Conservation (phyloP, 257 asterid genomes). For the Mentha longifolia region DNA sequence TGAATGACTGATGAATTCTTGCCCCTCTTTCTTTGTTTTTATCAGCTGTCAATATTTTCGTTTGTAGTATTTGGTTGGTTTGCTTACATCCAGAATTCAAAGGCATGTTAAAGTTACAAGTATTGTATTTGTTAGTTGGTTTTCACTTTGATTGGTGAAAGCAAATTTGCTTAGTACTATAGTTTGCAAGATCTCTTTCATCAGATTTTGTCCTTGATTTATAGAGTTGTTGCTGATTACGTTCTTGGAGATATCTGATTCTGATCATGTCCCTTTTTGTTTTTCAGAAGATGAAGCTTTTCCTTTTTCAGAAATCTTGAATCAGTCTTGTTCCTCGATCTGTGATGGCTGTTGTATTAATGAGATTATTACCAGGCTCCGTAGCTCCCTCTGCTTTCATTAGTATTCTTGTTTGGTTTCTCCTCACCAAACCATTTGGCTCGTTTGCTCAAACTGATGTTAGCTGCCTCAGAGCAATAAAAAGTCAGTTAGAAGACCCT, state of each 20-base stretch:
- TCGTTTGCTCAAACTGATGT: constrained; percentile 53
- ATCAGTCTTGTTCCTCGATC: constrained; percentile 2
- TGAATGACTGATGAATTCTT: constrained; percentile 16
- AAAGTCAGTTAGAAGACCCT: constrained; percentile 59
- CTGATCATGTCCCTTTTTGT: background rate
- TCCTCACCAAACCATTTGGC: constrained; percentile 38
- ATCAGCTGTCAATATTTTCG: background rate
- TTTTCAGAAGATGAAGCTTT: constrained; percentile 23
- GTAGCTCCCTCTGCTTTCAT: constrained; percentile 35
- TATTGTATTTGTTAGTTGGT: constrained; percentile 6
- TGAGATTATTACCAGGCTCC: constrained; percentile 26
- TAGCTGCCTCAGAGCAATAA: constrained; percentile 60
- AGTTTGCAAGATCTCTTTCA: background rate
- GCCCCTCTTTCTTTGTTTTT: background rate
- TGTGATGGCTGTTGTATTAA: constrained; percentile 34
- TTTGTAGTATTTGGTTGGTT: background rate
- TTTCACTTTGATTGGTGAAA: background rate
- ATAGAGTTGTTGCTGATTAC: background rate
- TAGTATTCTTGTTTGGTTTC: constrained; percentile 42
- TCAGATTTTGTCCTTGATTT: background rate
- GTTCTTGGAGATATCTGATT: constrained; percentile 19
- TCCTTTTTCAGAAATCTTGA: constrained; percentile 21
- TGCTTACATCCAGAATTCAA: background rate
- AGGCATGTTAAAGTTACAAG: background rate
- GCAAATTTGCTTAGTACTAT: background rate